Base-by-base conservation (phyloP, 129 eudicot species). In the Artemisia argyi region DNA sequence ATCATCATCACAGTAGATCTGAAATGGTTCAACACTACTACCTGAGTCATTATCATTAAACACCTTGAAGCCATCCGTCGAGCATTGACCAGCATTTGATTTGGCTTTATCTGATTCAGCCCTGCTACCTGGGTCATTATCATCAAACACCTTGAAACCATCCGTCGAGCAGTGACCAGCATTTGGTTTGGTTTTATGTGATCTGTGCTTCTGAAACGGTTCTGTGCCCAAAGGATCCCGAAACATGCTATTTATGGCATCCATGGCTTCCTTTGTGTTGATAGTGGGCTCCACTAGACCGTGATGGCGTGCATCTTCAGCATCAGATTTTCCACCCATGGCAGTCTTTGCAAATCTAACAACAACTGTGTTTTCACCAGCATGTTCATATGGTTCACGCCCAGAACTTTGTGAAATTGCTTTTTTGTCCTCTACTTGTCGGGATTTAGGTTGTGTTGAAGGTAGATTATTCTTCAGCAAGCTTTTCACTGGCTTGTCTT, bases 231-330 rank as follows among this genome's bases (percentile, higher is more conserved):
- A 28, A 79, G 99, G 97, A 75, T 91, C 99, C 16, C 81, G 79
- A 73, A 94, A 94, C 99, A 94, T 94, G 88, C 85, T 81, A 79
- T 90, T 87, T 61, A 94, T 90, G 65, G 89, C 96, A 82, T 88
- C 84, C 86, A 94, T 84, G 79, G 96, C 99, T 65, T 94, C 97
- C 78, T 79, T 90, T 17, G 90, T 94, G 87, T 90, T 94, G 55
- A 94, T 83, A 28, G 99, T 90, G 30, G 99, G 99, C 62, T 94
- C 99, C 77, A 94, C 97, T 3, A 94, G 86, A 61, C 99, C 99
- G 58, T 94, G 93, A 83, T 94, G 99, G 58, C 94, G 82, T 78
- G 97, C 93, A 88, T 90, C 89, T 86, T 94, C 98, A 66, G 93
- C 91, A 69, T 76, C 62, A 42, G 98, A 85, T 84, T 77, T 87